Evolutionary conservation across 805 yeast genomes (phyloP).

Genomic region (Blastobotrys chiropterorum): DNA sequence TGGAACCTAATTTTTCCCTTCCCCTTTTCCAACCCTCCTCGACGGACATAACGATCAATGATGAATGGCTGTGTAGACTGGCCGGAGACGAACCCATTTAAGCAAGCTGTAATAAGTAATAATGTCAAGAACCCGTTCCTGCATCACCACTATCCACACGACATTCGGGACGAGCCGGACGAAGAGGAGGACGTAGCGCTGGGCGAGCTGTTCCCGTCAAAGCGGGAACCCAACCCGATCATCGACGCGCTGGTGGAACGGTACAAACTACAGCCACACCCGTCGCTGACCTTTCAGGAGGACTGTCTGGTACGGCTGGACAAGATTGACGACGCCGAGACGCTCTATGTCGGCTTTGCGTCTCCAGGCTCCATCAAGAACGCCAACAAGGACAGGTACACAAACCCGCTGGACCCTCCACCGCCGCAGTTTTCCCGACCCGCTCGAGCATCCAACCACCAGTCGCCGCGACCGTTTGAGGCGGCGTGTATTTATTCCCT

Average conservation of each 20-base stretch:
- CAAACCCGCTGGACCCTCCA: constrained; percentile 3
- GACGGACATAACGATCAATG: background rate
- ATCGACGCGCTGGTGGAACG: background rate
- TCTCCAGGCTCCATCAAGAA: background rate
- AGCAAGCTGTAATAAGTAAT: background rate
- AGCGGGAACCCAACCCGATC: background rate
- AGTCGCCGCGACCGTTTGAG: background rate
- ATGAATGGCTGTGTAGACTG: background rate
- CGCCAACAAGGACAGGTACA: constrained; percentile 37
- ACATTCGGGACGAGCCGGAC: background rate
- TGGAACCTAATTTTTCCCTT: background rate
- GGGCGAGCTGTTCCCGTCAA: background rate
- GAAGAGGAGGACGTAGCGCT: background rate
- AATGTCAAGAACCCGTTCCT: background rate
- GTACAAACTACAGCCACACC: background rate
- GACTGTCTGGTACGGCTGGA: background rate
- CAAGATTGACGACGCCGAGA: background rate
- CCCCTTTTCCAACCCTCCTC: background rate
- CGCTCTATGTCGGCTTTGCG: background rate
- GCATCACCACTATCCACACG: background rate
- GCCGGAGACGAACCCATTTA: background rate
- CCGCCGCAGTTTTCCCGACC: constrained; percentile 4
- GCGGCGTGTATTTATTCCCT: background rate
- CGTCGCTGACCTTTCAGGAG: background rate
- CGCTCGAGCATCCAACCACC: background rate